Percentiles rank a stretch among this genome's conserved stretches.
Evolutionary conservation across 441 rosid species (phyloP).

Genomic region (Gossypium gossypioides): DNA sequence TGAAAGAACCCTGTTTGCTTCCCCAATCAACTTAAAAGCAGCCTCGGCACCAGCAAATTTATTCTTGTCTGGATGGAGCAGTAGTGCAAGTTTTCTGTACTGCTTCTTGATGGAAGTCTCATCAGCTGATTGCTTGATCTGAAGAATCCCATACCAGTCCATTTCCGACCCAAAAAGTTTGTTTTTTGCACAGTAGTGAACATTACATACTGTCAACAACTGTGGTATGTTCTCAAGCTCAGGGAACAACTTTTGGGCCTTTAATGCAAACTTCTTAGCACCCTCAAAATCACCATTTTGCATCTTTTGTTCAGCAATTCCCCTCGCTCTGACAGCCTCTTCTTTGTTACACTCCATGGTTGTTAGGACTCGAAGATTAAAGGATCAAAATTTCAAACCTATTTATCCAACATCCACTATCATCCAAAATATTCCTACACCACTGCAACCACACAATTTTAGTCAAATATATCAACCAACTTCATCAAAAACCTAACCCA

Average conservation of each 20-base stretch:
- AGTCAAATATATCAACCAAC: neutral
- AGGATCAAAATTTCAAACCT: neutral
- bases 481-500: neutral
- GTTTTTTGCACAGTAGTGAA: slow-evolving; percentile 42
- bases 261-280: slow-evolving; percentile 33
- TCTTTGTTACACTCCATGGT: slow-evolving; percentile 68
- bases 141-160: slow-evolving; percentile 59
- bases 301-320: slow-evolving; percentile 42
- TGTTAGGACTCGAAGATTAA: neutral
- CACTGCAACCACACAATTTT: neutral
- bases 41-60: slow-evolving; percentile 41
- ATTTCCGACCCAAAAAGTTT: slow-evolving; percentile 34
- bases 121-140: slow-evolving; percentile 39
- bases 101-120: slow-evolving; percentile 50
- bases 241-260: slow-evolving; percentile 48
- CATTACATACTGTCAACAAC: slow-evolving; percentile 43
- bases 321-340: slow-evolving; percentile 44
- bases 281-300: slow-evolving; percentile 33
- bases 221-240: slow-evolving; percentile 37
- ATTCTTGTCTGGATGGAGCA: slow-evolving; percentile 47
- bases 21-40: slow-evolving; percentile 63
- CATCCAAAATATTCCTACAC: neutral
- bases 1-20: slow-evolving; percentile 42
- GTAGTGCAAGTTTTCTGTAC: slow-evolving; percentile 51
- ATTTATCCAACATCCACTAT: neutral